Evolutionary conservation across 768 basidiomycete species (phyloP).

Genomic region (Boletales sp.): DNA sequence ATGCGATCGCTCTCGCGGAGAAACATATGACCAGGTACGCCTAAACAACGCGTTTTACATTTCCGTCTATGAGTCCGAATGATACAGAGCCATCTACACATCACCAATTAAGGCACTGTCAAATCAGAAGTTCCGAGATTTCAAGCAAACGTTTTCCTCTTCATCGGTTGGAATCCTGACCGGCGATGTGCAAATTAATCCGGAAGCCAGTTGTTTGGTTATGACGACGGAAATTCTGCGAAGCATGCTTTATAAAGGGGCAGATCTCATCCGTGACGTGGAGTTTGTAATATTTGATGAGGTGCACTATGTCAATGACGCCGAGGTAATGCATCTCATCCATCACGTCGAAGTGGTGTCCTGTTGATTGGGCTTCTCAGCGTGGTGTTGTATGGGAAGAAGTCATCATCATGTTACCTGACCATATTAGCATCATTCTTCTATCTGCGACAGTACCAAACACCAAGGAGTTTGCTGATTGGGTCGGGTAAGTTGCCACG

Average conservation of each 20-base stretch:
- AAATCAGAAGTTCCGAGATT: slow-evolving; percentile 98
- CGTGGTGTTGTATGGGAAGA: slow-evolving; percentile 99
- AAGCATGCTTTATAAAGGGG: slow-evolving; percentile 98
- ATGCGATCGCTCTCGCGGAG: slow-evolving; percentile 93
- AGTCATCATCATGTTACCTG: slow-evolving; percentile 99
- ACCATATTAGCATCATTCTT: slow-evolving; percentile 96
- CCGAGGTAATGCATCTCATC: slow-evolving; percentile 61
- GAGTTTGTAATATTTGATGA: slow-evolving; percentile 99
- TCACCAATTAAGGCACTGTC: slow-evolving; percentile 98
- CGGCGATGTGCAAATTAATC: slow-evolving; percentile 98
- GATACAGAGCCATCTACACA: slow-evolving; percentile 88
- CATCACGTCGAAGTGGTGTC: background rate
- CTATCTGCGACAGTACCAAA: slow-evolving; percentile 98
- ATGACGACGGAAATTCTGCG: slow-evolving; percentile 98
- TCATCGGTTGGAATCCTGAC: slow-evolving; percentile 93
- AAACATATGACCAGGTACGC: slow-evolving; percentile 97
- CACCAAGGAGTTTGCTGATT: slow-evolving; percentile 96
- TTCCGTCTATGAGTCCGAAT: slow-evolving; percentile 6
- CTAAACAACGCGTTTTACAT: slow-evolving; percentile 9
- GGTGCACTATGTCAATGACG: slow-evolving; percentile 99
- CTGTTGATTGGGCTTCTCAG: slow-evolving; percentile 40
- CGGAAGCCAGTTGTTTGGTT: slow-evolving; percentile 93
- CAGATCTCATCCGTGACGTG: slow-evolving; percentile 96
- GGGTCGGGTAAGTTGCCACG: slow-evolving; percentile 81
- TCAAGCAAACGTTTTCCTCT: slow-evolving; percentile 93